Evolutionary conservation across 768 basidiomycete genomes (phyloP).

Genomic region (Termitomyces sp.): DNA sequence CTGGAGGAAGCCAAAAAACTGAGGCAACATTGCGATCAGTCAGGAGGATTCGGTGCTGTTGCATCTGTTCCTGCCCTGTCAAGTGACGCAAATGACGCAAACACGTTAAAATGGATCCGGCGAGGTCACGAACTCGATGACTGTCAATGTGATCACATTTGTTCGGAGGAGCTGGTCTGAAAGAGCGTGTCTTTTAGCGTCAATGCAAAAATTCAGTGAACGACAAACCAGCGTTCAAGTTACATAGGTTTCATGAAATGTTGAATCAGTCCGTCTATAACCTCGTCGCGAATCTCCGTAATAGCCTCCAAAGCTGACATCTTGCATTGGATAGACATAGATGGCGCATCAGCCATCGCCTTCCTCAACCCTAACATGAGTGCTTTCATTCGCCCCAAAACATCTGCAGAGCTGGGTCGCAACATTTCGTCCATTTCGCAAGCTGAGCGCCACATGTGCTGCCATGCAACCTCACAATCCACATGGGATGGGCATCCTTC

Average conservation of each 20-base stretch:
- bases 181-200: background rate
- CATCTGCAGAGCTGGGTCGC: conserved; percentile 47
- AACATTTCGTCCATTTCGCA: conserved; percentile 43
- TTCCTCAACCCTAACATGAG: conserved; percentile 39
- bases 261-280: conserved; percentile 34
- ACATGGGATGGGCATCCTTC: conserved; percentile 46
- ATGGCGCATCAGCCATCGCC: conserved; percentile 28
- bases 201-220: background rate
- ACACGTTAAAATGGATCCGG: background rate
- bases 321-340: conserved; percentile 39
- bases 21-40: background rate
- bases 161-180: background rate
- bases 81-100: background rate
- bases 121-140: background rate
- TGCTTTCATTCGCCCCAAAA: conserved; percentile 52
- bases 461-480: conserved; percentile 48
- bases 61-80: background rate
- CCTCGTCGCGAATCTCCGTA: conserved; percentile 34
- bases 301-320: conserved; percentile 44
- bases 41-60: background rate
- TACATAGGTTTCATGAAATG: conserved; percentile 31
- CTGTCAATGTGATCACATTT: background rate
- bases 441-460: conserved; percentile 50
- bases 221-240: background rate
- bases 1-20: background rate